These are phyloP conservation scores for Candida nemodendra DNA, from an alignment of 805 yeast species.

Conservation along the genomic window DNA sequence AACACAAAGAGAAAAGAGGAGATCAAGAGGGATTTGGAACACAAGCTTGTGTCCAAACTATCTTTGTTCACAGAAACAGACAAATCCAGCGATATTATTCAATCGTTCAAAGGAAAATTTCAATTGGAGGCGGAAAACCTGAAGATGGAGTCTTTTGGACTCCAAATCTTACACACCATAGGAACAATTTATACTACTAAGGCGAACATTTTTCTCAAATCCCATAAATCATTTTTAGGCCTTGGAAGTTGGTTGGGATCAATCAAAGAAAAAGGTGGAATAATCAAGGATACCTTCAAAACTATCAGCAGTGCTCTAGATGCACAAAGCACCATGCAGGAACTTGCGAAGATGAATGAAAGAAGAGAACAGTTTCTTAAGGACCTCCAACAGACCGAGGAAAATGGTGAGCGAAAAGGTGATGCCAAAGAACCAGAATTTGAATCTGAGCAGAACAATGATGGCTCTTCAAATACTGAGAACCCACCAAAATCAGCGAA, in stretches of 20 bases:
- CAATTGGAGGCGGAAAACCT: slow-evolving; percentile 69
- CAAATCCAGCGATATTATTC: slow-evolving; percentile 58
- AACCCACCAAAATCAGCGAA: slow-evolving; percentile 1
- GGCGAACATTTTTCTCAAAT: slow-evolving; percentile 68
- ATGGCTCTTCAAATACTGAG: slow-evolving; percentile 1
- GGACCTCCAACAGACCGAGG: slow-evolving; percentile 32
- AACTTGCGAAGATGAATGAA: slow-evolving; percentile 71
- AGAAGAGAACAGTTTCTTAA: slow-evolving; percentile 31
- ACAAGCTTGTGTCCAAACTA: slow-evolving; percentile 48
- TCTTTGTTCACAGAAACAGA: slow-evolving; percentile 53
- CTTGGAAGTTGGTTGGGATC: slow-evolving; percentile 79
- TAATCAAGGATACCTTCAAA: slow-evolving; percentile 79
- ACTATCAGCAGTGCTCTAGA: slow-evolving; percentile 83
- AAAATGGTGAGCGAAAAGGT: too few species aligned
- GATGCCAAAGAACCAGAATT: slow-evolving; percentile 1
- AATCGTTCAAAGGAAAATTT: slow-evolving; percentile 52
- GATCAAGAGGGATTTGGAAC: slow-evolving; percentile 49
- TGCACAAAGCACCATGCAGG: slow-evolving; percentile 77
- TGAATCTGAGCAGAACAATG: background rate
- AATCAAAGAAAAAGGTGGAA: slow-evolving; percentile 79
- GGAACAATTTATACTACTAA: slow-evolving; percentile 77
- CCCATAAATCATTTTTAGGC: slow-evolving; percentile 77
- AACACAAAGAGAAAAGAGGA: slow-evolving; percentile 58
- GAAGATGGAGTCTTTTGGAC: slow-evolving; percentile 93
- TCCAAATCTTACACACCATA: slow-evolving; percentile 79